Base-by-base conservation (phyloP, 2,329 filamentous ascomycete species). In the Fusarium goolgardi region DNA sequence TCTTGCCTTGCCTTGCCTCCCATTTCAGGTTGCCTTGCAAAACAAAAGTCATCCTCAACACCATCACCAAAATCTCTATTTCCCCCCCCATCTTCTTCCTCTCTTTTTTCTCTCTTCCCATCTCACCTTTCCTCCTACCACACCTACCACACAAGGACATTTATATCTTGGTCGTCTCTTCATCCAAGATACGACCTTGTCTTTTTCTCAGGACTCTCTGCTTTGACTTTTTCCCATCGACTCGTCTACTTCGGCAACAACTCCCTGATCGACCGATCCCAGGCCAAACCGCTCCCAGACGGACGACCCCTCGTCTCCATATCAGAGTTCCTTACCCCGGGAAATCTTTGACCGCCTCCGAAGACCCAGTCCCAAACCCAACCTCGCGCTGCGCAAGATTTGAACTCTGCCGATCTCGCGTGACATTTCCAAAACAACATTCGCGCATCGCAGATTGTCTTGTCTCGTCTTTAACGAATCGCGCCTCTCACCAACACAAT, bases 301-400 rank as follows among this genome's bases (percentile, higher is more conserved):
- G 50, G 23, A 53, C 46, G 50, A 67, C 66, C 66, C 70, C 66
- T 67, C 65, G 53, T 69, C 61, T 55, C 51, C 51, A 57, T 69
- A 45, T 31, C 27, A 66, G 67, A 72, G 58, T 59, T 43, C 21
- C 52, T 51, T 60, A 65, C 69, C 69, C 64, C 69, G 71, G 69
- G 62, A 72, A 67, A 71, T 72, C 71, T 71, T 72, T 71, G 69
- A 73, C 71, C 57, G 62, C 69, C 71, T 70, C 55, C 59, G 65
- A 59, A 62, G 21, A 23, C 20, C 39, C 39, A 59, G 60, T 29
- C 27, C 9, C 27, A 11, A 29, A 29, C 55, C 69, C 68, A 62
- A 44, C 71, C 56, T 73, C 65, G 53, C 51, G 62, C 59, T 39
- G 47, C 65, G 46, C 64, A 65, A 65, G 54, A 63, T 62, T 56